These are phyloP conservation scores for Dothistroma septosporum DNA, from an alignment of 2,329 filamentous ascomycete species.

Conservation along the genomic window DNA sequence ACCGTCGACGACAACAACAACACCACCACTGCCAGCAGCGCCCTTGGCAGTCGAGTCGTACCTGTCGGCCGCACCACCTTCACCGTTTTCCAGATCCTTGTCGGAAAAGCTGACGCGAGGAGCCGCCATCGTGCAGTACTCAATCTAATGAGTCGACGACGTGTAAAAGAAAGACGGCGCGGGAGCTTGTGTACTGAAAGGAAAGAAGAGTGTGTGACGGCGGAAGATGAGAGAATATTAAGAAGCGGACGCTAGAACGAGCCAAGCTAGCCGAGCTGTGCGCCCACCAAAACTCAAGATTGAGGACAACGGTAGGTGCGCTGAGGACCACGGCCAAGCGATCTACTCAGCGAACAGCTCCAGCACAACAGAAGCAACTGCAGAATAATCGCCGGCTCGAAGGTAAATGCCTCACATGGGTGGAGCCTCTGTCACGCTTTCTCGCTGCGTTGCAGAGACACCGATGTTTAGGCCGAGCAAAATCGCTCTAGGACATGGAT, in stretches of 20 bases:
- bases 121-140: conserved; percentile 32
- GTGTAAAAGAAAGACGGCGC: not conserved
- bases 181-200: not conserved
- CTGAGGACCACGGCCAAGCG: not conserved
- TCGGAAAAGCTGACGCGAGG: conserved; percentile 39
- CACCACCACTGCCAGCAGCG: conserved; percentile 6
- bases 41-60: conserved; percentile 10
- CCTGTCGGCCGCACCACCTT: conserved; percentile 23
- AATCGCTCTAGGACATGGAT: not conserved
- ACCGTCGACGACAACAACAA: conserved; percentile 7
- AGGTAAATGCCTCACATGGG: not conserved
- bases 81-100: conserved; percentile 38
- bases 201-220: not conserved
- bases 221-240: not conserved
- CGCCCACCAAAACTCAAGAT: not conserved
- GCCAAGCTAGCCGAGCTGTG: not conserved
- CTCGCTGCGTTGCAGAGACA: not conserved
- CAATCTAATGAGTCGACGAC: not conserved
- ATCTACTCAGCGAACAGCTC: conserved; percentile 1
- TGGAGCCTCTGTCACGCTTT: not conserved
- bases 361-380: not conserved
- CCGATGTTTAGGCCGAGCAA: not conserved
- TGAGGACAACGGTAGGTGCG: not conserved
- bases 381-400: not conserved
- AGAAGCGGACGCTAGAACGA: not conserved